Percentiles rank a stretch among this genome's conserved stretches.
Evolutionary conservation across 345 rosid species (phyloP).

Genomic region (Populus nigra): DNA sequence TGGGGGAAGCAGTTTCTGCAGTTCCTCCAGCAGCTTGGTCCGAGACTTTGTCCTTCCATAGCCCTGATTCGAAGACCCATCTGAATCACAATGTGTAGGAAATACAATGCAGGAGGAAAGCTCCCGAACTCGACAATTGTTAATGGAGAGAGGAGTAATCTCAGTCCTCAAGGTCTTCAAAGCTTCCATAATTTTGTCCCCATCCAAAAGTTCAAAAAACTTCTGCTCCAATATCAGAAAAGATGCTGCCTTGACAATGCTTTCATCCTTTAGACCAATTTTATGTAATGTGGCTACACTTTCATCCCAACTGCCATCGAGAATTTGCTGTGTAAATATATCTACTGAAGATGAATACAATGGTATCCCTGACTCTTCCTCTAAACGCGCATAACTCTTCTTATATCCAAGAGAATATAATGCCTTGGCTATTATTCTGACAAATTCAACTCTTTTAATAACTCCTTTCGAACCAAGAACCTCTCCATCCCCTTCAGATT

Average conservation of each 20-base stretch:
- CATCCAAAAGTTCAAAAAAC: conserved; percentile 50
- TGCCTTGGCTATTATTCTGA: conserved; percentile 57
- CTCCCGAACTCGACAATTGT: conserved; percentile 47
- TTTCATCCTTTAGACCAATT: conserved; percentile 56
- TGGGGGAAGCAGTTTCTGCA: conserved; percentile 66
- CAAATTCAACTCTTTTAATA: conserved; percentile 55
- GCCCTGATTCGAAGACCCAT: conserved; percentile 29
- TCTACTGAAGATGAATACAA: conserved; percentile 48
- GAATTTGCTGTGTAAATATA: conserved; percentile 51
- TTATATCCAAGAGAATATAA: conserved; percentile 71
- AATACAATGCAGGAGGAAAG: conserved; percentile 52
- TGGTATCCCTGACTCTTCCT: conserved; percentile 67
- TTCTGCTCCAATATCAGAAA: conserved; percentile 67
- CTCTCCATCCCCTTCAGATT: conserved; percentile 61
- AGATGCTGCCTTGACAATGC: conserved; percentile 48
- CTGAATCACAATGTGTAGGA: conserved; percentile 25
- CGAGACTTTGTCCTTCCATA: conserved; percentile 36
- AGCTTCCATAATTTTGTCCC: conserved; percentile 46
- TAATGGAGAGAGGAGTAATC: conserved; percentile 56
- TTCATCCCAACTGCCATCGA: conserved; percentile 64
- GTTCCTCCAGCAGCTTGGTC: conserved; percentile 49
- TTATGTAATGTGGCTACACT: conserved; percentile 48
- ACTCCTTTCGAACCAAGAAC: conserved; percentile 56
- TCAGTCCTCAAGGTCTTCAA: conserved; percentile 56
- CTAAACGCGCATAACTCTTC: conserved; percentile 56